A percentile compares a stretch with the other conserved stretches of the same genome.
Conservation (phyloP, 345 rosid species). For the Eucalyptus cladocalyx region DNA sequence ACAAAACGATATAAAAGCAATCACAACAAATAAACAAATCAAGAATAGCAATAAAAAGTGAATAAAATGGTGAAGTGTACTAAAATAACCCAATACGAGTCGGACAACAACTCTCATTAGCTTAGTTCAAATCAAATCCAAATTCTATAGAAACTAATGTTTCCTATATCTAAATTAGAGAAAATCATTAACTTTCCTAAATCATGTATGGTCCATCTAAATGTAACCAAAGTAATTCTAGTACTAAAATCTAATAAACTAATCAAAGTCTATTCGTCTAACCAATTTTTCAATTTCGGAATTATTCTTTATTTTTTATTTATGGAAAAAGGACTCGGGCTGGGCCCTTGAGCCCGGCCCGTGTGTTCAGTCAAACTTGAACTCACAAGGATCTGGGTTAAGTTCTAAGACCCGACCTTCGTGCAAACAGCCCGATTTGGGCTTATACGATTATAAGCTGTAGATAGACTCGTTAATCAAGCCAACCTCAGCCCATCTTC, state of each 20-base stretch:
- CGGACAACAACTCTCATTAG: fast-evolving
- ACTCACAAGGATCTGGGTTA: background rate
- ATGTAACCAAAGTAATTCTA: background rate
- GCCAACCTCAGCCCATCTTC: background rate
- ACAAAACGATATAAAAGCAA: background rate
- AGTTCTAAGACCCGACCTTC: too few relatives aligned
- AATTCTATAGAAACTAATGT: background rate
- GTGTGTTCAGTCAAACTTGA: background rate
- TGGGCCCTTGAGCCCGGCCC: background rate
- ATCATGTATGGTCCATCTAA: background rate
- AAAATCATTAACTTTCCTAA: background rate
- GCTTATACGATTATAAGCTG: too few relatives aligned
- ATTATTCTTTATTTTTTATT: background rate
- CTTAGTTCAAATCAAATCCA: background rate
- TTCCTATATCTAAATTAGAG: background rate
- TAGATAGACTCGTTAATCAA: too few relatives aligned
- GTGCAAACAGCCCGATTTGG: too few relatives aligned
- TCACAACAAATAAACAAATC: background rate
- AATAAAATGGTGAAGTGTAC: too few relatives aligned
- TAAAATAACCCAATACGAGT: background rate
- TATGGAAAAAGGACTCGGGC: background rate
- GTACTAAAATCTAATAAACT: too few relatives aligned
- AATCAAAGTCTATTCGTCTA: background rate
- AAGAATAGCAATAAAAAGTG: background rate
- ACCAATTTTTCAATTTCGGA: background rate